Base-by-base conservation (phyloP, 2,329 filamentous ascomycete species). In the Septoria petroselini region DNA sequence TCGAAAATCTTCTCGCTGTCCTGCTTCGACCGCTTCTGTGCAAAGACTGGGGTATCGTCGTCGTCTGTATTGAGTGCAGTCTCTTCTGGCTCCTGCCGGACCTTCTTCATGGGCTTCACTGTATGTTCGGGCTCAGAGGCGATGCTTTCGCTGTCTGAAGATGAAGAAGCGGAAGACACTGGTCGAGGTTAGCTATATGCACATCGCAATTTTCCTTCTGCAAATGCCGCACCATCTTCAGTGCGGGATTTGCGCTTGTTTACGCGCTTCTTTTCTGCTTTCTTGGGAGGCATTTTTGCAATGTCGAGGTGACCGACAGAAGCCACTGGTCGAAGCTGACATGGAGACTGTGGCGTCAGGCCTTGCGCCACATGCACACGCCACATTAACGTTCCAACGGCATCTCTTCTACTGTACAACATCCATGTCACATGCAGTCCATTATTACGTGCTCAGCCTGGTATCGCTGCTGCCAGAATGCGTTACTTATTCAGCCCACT, bases 1-100 rank as follows among this genome's bases (percentile, higher is more conserved):
- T 77, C 73, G 68, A 88, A 88, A 25, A 59, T 54, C 44, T 63
- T 53, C 21, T 67, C 59, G 3, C 58, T 44, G 23, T 61, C 55
- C 11, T 30, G 30, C 3, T 35, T 18, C 4, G 45, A 35, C 29
- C 46, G 37, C 29, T 55, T 51, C 12, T 57, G 25, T 7, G 52
- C 17, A 33, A 48, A 47, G 25, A 45, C 14, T n/a, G 31, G 31
- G 12, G 41, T 41, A 31, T 27, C n/a, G 6, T 44, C 39, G 15
- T 34, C 18, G 11, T 44, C 43, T 3, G 31, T 33, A 12, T 43
- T 34, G 30, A 34, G n/a, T 11, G 53, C 34, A 8, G 25, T 9
- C 19, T 47, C 44, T 15, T 31, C 5, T 11, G 27, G 4, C 37
- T 37, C 35, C 43, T 42, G 21, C 15, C 41, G 34, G 3, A 35